Conservation (phyloP, 2,329 filamentous ascomycete genomes). For the Thelonectria discophora region DNA sequence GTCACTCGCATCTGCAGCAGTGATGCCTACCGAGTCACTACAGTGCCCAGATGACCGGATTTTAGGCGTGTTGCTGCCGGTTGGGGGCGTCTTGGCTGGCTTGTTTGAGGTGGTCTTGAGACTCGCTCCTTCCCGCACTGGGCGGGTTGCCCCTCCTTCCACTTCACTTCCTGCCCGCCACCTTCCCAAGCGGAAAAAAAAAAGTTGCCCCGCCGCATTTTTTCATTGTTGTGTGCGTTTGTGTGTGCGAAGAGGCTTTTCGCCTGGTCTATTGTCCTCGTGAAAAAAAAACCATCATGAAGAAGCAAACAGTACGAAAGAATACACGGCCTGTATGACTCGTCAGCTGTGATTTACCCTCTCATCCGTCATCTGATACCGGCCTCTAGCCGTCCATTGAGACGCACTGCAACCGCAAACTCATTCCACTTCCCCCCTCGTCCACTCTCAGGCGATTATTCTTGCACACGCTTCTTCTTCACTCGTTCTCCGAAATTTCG, state of each 20-base stretch:
- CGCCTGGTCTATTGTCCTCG: constrained; percentile 3
- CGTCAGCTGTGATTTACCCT: constrained; percentile 16
- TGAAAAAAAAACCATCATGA: not conserved
- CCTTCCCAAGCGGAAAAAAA: not conserved
- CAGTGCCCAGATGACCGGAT: constrained; percentile 8
- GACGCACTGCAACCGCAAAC: constrained; percentile 8
- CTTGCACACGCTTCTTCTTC: constrained; percentile 7
- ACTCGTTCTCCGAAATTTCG: constrained; percentile 29
- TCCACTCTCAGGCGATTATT: constrained; percentile 34
- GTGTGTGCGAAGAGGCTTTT: not conserved
- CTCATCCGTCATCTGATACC: constrained; percentile 12
- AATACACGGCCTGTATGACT: constrained; percentile 12
- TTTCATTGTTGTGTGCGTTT: constrained; percentile 9
- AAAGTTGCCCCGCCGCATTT: constrained; percentile 22
- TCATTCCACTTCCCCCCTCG: constrained; percentile 18
- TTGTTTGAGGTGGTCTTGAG: too few species aligned
- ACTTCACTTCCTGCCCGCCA: constrained; percentile 14
- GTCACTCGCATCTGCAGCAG: not conserved
- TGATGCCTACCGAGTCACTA: not conserved
- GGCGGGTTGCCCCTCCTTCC: constrained; percentile 17
- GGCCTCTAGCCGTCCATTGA: not conserved
- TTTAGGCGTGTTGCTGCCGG: not conserved
- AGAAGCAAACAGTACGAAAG: not conserved
- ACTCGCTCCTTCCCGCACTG: not conserved
- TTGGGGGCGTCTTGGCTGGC: too few species aligned